Conservation (phyloP, 768 basidiomycete genomes). For the Serendipita sp. region DNA sequence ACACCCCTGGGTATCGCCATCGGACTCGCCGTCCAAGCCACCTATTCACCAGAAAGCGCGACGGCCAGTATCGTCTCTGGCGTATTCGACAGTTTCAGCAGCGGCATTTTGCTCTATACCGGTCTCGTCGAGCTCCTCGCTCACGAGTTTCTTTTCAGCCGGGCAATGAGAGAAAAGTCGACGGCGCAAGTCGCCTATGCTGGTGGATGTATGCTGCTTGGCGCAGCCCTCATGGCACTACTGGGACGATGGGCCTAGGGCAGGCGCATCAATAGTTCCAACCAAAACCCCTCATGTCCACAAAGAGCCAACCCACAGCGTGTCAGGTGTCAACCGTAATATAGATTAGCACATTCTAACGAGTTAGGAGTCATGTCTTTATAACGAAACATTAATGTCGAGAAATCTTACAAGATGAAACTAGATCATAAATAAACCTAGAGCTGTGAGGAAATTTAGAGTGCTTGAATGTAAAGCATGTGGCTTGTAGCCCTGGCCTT, state of each 20-base stretch:
- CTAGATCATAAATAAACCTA: too few species aligned
- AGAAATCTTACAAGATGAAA: too few species aligned
- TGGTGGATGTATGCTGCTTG: slow-evolving; percentile 59
- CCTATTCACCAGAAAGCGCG: slow-evolving; percentile 67
- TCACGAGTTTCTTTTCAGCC: slow-evolving; percentile 87
- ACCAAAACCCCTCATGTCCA: too few species aligned
- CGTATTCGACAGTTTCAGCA: slow-evolving; percentile 64
- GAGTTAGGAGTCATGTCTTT: too few species aligned
- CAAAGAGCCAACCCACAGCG: too few species aligned
- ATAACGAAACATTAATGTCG: too few species aligned
- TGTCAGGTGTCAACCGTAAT: too few species aligned
- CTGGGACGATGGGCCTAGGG: slow-evolving; percentile 65
- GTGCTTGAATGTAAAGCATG: too few species aligned
- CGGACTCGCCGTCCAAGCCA: slow-evolving; percentile 55
- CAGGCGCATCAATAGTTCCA: too few species aligned
- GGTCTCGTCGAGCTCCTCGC: slow-evolving; percentile 81
- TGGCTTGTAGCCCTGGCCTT: too few species aligned
- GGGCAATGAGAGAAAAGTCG: slow-evolving; percentile 61
- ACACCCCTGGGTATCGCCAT: slow-evolving; percentile 81
- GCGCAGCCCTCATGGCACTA: slow-evolving; percentile 79
- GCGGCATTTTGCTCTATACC: slow-evolving; percentile 80
- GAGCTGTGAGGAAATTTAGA: too few species aligned
- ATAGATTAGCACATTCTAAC: too few species aligned
- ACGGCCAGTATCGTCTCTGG: slow-evolving; percentile 73
- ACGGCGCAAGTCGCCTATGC: slow-evolving; percentile 54